Evolutionary conservation across 208 protist genomes (phyloP).

Genomic region (Leishmania tropica): DNA sequence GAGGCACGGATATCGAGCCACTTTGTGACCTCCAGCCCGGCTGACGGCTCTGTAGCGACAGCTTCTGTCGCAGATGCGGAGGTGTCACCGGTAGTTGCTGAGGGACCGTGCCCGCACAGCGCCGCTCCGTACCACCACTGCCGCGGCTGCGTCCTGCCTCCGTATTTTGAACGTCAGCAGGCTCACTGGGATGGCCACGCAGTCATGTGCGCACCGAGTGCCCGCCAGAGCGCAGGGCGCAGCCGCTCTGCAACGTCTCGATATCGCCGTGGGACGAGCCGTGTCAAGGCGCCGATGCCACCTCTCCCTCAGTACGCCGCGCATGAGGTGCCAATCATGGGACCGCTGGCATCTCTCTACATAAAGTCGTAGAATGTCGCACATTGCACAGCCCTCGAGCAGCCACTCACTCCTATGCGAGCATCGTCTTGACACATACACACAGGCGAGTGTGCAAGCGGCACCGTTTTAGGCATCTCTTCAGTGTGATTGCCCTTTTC

Average conservation of each 20-base stretch:
- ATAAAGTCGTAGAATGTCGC: constrained; percentile 18
- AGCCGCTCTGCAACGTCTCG: constrained; percentile 22
- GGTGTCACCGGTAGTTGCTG: not conserved
- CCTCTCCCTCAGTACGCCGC: constrained; percentile 33
- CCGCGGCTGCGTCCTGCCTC: constrained; percentile 28
- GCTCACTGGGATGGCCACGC: constrained; percentile 28
- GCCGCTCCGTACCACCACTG: constrained; percentile 32
- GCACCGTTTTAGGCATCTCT: not conserved
- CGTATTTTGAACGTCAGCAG: constrained; percentile 20
- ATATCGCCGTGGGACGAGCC: constrained; percentile 27
- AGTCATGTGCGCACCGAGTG: constrained; percentile 19
- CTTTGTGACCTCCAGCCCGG: not conserved
- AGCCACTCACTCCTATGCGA: not conserved
- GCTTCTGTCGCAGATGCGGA: not conserved
- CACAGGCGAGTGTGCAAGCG: not conserved
- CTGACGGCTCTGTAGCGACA: not conserved
- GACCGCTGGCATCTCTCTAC: constrained; percentile 33
- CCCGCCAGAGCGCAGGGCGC: constrained; percentile 2
- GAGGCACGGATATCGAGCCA: not conserved
- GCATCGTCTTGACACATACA: not conserved
- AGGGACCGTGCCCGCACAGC: constrained; percentile 16
- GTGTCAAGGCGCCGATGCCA: not conserved
- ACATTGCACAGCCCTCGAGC: not conserved
- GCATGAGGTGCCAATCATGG: constrained; percentile 62
- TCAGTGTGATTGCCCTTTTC: not conserved